These are phyloP conservation scores for Aspergillus melleus DNA, from an alignment of 2,329 filamentous ascomycete species.

Conservation along the genomic window DNA sequence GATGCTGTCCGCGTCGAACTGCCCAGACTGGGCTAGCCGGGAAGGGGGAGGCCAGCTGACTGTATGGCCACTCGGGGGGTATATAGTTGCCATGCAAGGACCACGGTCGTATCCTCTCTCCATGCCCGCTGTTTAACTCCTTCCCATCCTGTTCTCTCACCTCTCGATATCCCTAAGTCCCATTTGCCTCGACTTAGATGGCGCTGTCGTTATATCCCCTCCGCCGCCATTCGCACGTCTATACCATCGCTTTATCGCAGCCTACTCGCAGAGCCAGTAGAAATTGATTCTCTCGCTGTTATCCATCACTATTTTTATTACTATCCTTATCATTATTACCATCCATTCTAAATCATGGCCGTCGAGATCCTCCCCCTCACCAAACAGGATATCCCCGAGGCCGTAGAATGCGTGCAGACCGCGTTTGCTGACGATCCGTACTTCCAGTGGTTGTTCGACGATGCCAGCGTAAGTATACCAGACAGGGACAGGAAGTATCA, in stretches of 20 bases:
- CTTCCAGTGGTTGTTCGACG: conserved; percentile 64
- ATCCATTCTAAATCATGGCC: conserved; percentile 38
- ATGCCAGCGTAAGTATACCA: conserved; percentile 49
- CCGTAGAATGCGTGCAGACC: conserved; percentile 64
- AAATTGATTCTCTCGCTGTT: conserved; percentile 21
- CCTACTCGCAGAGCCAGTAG: conserved; percentile 33
- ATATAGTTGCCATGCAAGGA: neutral
- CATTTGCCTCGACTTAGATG: conserved; percentile 26
- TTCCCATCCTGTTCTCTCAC: too few species aligned
- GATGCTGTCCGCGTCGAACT: neutral
- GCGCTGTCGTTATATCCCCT: conserved; percentile 32
- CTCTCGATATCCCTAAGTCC: too few species aligned
- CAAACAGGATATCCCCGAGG: conserved; percentile 61
- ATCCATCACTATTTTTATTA: neutral
- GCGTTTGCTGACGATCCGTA: conserved; percentile 69
- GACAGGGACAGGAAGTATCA: neutral
- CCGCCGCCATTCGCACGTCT: conserved; percentile 32
- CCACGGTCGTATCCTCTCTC: too few species aligned
- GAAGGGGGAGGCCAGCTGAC: too few species aligned
- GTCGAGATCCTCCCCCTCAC: conserved; percentile 59
- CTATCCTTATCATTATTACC: too few species aligned
- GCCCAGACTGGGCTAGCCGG: neutral
- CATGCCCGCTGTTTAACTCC: neutral
- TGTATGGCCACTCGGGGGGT: neutral
- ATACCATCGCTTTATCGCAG: conserved; percentile 35